phyloP scores from a whole-genome alignment of 2,329 filamentous ascomycete genomes.

The Colletotrichum neosansevieriae region DNA sequence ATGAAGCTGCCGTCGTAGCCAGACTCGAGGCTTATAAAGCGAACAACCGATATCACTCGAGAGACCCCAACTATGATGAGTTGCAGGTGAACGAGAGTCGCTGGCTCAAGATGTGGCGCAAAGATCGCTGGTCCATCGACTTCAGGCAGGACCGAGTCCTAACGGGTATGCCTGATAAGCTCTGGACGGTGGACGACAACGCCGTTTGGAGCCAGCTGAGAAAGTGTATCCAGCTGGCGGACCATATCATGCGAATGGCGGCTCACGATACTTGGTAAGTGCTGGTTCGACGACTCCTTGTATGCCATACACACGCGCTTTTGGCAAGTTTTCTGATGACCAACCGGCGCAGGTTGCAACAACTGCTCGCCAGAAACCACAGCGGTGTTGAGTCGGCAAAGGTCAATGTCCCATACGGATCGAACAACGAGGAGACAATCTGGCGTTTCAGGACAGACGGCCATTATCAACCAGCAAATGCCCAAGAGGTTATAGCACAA shows the following conservation, averaged over 20 bases:
- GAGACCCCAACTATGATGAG: not conserved
- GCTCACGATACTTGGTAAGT: conserved; percentile 31
- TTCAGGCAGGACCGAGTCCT: not conserved
- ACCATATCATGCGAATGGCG: conserved; percentile 30
- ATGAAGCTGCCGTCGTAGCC: conserved; percentile 31
- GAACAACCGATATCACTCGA: not conserved
- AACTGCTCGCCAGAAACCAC: not conserved
- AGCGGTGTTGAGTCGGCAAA: not conserved
- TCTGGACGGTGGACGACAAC: conserved; percentile 32
- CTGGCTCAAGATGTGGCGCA: conserved; percentile 34
- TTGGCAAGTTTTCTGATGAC: not conserved
- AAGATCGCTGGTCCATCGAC: conserved; percentile 35
- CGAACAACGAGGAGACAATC: not conserved
- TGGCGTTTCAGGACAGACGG: conserved; percentile 8
- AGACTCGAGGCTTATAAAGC: not conserved
- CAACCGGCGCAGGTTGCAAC: not conserved
- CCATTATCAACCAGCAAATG: not conserved
- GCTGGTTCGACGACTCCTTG: too few relatives aligned
- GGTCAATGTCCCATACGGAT: not conserved
- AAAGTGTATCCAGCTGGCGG: conserved; percentile 34
- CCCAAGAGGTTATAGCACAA: not conserved
- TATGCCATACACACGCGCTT: too few relatives aligned
- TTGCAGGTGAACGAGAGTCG: conserved; percentile 21
- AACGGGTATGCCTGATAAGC: not conserved
- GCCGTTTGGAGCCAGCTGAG: conserved; percentile 34